Evolutionary conservation across 1,284 basidiomycete species (phyloP), one percentile per base, ranked within the genome.

Genomic region (Caloboletus inedulis): DNA sequence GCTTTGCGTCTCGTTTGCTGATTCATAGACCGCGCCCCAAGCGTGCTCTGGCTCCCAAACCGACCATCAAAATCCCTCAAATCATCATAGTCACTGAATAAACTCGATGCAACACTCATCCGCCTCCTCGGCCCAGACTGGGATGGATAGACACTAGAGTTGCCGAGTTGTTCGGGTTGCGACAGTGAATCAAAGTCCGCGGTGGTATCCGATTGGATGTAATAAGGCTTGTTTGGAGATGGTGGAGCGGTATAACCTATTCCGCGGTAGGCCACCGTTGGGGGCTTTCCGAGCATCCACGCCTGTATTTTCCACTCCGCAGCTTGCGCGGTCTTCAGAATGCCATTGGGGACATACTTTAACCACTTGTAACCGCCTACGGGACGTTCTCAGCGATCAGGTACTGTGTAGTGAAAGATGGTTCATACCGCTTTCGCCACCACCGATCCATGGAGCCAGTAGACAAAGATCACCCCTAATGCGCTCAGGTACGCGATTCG

Each of bases 261-360:
- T 36, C 87, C 90, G 61, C 89, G 79, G 61, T 82, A 90, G 3
- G 83, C 79, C 43, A 92, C 76, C 5, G 84, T 85, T 16, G 94
- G 94, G 9, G 92, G 91, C 63, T 97, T 98, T 55, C 94, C 94
- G 23, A 98, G 80, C 82, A 92, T 91, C 91, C 94, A 98, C 0
- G 91, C 89, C 66, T 97, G 93, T 47, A 98, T 77, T 69, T 89
- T 92, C 94, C 94, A 98, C 64, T 99, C 96, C 0, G 96, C 96
- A 4, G 93, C 92, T 65, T 97, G 94, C 0, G 95, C 96, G 0
- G 94, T 95, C 74, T 91, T 94, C 62, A 99, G 79, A 39, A 99
- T 82, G 19, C 90, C 87, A 56, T 92, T 94, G 0, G 96, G 96
- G 1, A 99, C 88, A 68, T 95, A 98, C 68, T 94, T 96, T 53